Evolutionary conservation across 768 basidiomycete species (phyloP).

Genomic region (Boletus bicolor): DNA sequence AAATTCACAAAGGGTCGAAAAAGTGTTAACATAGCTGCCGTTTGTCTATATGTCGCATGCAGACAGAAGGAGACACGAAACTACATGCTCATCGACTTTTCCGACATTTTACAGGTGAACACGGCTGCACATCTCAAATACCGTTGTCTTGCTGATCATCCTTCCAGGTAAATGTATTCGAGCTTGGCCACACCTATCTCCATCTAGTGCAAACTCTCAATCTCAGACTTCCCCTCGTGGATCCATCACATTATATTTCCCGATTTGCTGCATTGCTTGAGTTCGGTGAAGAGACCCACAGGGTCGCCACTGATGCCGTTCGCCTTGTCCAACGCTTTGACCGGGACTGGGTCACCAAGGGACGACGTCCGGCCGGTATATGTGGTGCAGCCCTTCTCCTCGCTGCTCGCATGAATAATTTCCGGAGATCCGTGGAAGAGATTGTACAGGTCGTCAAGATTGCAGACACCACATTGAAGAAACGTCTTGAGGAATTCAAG

Average conservation of each 20-base stretch:
- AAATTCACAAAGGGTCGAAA: slow-evolving; percentile 93
- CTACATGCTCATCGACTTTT: slow-evolving; percentile 99
- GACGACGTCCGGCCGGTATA: slow-evolving; percentile 93
- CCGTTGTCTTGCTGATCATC: background rate
- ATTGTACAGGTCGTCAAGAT: slow-evolving; percentile 99
- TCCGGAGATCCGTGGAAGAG: slow-evolving; percentile 87
- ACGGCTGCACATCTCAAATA: background rate
- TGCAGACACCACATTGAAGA: slow-evolving; percentile 91
- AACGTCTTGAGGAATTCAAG: slow-evolving; percentile 93
- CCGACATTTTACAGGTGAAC: slow-evolving; percentile 84
- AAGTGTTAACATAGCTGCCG: slow-evolving; percentile 90
- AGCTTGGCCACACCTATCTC: slow-evolving; percentile 93
- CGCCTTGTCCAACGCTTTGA: slow-evolving; percentile 93
- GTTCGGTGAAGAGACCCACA: slow-evolving; percentile 91
- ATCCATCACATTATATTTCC: slow-evolving; percentile 95
- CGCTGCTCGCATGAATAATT: slow-evolving; percentile 98
- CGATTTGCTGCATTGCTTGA: slow-evolving; percentile 93
- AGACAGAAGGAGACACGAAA: slow-evolving; percentile 85
- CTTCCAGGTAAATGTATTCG: slow-evolving; percentile 89
- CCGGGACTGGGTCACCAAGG: slow-evolving; percentile 96
- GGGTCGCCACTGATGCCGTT: slow-evolving; percentile 89
- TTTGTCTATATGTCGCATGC: slow-evolving; percentile 93
- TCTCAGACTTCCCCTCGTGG: slow-evolving; percentile 82
- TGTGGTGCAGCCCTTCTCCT: slow-evolving; percentile 94
- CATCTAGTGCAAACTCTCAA: slow-evolving; percentile 88